Evolutionary conservation across 2,329 filamentous ascomycete genomes (phyloP).

Genomic region (Phyllosticta citribraziliensis): DNA sequence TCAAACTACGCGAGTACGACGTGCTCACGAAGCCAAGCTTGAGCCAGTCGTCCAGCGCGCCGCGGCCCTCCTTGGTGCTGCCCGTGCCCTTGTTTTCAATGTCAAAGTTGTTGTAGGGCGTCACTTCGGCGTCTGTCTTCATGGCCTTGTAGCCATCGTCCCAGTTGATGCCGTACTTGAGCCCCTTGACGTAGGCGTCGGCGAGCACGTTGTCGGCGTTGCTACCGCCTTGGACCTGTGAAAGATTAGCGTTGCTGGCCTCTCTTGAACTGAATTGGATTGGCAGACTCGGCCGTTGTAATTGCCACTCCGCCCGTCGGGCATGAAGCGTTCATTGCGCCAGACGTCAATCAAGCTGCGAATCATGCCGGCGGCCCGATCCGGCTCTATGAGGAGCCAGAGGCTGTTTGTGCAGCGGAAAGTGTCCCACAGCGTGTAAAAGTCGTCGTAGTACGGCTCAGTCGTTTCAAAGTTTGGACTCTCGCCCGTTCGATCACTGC

Average conservation of each 20-base stretch:
- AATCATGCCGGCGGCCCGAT: conserved; percentile 10
- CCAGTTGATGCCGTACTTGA: conserved; percentile 22
- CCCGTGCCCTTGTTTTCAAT: conserved; percentile 15
- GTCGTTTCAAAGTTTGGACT: conserved; percentile 19
- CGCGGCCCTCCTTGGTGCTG: conserved; percentile 21
- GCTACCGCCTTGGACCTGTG: conserved; percentile 22
- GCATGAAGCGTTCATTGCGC: conserved; percentile 24
- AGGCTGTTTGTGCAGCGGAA: conserved; percentile 13
- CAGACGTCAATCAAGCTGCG: conserved; percentile 15
- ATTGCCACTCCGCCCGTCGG: conserved; percentile 24
- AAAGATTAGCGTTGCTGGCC: conserved; percentile 16
- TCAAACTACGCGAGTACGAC: conserved; percentile 20
- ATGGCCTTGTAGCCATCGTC: conserved; percentile 24
- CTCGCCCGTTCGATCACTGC: conserved; percentile 18
- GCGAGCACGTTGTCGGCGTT: conserved; percentile 27
- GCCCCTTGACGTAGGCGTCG: conserved; percentile 25
- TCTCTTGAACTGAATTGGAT: not conserved
- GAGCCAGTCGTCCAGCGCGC: conserved; percentile 23
- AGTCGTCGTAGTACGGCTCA: conserved; percentile 27
- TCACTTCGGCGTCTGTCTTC: conserved; percentile 11
- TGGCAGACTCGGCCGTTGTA: conserved; percentile 20
- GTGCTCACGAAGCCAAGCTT: conserved; percentile 19
- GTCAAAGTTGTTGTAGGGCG: conserved; percentile 18
- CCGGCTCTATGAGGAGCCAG: conserved; percentile 14
- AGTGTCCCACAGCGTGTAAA: conserved; percentile 12